Conservation (phyloP, 352 stramenopile genomes). For the Blastocystis sp. region DNA sequence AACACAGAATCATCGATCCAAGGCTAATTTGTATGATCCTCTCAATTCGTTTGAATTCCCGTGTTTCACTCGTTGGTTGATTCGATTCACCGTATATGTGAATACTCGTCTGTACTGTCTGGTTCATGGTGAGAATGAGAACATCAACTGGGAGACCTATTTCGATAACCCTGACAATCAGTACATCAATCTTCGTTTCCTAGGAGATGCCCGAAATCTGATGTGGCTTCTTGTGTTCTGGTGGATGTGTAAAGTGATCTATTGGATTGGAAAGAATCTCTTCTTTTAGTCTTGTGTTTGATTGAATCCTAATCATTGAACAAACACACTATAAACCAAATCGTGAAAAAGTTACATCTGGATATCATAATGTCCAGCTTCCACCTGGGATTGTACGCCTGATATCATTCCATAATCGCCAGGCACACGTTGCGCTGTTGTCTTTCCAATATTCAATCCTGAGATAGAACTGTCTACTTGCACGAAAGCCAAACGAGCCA, state of each 20-base stretch:
- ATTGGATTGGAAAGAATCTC: constrained; percentile 44
- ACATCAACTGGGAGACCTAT: constrained; percentile 35
- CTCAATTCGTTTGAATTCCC: constrained; percentile 6
- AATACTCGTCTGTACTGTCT: not conserved
- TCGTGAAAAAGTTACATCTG: constrained; percentile 26
- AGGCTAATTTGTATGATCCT: not conserved
- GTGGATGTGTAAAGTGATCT: constrained; percentile 1
- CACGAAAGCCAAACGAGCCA: not conserved
- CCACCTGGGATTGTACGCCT: not conserved
- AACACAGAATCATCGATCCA: not conserved
- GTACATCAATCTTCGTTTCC: constrained; percentile 25
- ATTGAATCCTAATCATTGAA: not conserved
- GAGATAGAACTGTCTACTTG: not conserved
- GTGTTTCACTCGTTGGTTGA: not conserved
- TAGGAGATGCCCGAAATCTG: constrained; percentile 13
- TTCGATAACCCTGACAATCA: constrained; percentile 25
- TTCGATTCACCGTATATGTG: not conserved
- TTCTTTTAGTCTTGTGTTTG: constrained; percentile 23
- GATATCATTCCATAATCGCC: not conserved
- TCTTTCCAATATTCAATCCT: constrained; percentile 26
- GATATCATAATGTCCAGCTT: constrained; percentile 20
- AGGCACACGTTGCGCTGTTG: constrained; percentile 5
- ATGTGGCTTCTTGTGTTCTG: constrained; percentile 25
- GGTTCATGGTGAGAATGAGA: not conserved
- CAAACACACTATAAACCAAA: constrained; percentile 4